phyloP scores from a whole-genome alignment of 208 protist genomes.

The Trypanosoma avium region DNA sequence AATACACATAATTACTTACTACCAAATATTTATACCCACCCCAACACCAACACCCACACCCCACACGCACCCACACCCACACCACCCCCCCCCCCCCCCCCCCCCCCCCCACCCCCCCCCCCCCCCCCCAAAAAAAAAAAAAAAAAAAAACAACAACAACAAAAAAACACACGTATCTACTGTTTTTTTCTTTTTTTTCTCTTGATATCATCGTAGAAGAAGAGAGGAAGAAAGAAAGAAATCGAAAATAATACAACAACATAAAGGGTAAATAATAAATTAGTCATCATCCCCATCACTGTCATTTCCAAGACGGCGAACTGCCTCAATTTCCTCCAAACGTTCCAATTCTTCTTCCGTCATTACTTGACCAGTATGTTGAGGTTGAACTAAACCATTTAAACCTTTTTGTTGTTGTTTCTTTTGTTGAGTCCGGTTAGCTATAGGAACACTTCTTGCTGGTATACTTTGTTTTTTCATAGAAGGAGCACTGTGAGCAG shows the following conservation, averaged over 20 bases:
- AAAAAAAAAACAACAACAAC: no score
- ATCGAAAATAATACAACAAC: constrained; percentile 8
- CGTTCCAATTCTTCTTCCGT: constrained; percentile 47
- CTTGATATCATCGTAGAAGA: no score
- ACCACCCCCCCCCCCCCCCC: no score
- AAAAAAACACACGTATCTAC: no score
- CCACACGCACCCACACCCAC: no score
- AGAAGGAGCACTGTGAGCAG: constrained; percentile 17
- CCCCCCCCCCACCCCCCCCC: no score
- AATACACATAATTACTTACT: no score
- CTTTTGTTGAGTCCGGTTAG: constrained; percentile 1
- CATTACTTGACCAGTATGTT: background rate
- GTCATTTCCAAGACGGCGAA: constrained; percentile 43
- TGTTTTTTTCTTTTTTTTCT: no score
- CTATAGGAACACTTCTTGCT: background rate
- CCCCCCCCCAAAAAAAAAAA: no score
- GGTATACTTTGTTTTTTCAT: background rate
- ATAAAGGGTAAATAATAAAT: background rate
- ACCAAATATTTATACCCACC: no score
- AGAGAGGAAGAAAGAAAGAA: constrained; percentile 3
- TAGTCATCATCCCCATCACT: constrained; percentile 28
- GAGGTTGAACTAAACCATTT: background rate
- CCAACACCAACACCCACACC: no score
- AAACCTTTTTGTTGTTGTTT: constrained; percentile 2
- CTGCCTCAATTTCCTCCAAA: constrained; percentile 56